Conservation (phyloP, 2,329 filamentous ascomycete species). For the Aspergillus quadrilineatus region DNA sequence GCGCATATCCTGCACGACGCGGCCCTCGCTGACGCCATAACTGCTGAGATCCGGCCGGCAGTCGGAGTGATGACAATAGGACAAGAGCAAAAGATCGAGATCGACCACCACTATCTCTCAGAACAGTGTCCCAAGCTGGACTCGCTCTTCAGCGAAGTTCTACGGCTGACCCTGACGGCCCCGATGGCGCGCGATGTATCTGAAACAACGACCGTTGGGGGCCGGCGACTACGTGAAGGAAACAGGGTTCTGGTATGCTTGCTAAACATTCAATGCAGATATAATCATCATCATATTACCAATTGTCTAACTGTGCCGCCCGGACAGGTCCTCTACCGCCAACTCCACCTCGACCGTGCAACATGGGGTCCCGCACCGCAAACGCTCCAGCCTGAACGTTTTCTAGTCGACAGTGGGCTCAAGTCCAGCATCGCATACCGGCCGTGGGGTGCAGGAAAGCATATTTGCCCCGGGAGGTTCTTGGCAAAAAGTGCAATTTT, state of each 20-base stretch:
- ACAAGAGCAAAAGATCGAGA: background rate
- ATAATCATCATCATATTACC: no score
- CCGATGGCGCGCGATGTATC: constrained; percentile 2
- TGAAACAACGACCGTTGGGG: background rate
- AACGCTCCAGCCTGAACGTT: constrained; percentile 5
- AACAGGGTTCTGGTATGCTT: background rate
- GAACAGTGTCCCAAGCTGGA: constrained; percentile 2
- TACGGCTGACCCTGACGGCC: constrained; percentile 1
- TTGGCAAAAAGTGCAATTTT: constrained; percentile 3
- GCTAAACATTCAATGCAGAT: no score
- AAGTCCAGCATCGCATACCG: constrained; percentile 1
- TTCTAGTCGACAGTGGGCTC: background rate
- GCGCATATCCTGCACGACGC: background rate
- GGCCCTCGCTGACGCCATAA: background rate
- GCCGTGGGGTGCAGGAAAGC: constrained; percentile 6
- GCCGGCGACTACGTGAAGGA: background rate
- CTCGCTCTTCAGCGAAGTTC: constrained; percentile 8
- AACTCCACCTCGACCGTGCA: constrained; percentile 5
- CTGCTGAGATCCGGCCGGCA: background rate
- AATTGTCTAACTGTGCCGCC: background rate
- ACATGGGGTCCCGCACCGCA: constrained; percentile 5
- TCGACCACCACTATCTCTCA: background rate
- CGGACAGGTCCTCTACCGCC: constrained; percentile 4
- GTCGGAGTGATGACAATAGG: background rate
- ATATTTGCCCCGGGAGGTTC: constrained; percentile 6